Percentiles rank a stretch among this genome's conserved stretches.
These are phyloP conservation scores for Climacium dendroides DNA, from an alignment of 225 moss, liverwort and hornwort species.

Conservation along the genomic window DNA sequence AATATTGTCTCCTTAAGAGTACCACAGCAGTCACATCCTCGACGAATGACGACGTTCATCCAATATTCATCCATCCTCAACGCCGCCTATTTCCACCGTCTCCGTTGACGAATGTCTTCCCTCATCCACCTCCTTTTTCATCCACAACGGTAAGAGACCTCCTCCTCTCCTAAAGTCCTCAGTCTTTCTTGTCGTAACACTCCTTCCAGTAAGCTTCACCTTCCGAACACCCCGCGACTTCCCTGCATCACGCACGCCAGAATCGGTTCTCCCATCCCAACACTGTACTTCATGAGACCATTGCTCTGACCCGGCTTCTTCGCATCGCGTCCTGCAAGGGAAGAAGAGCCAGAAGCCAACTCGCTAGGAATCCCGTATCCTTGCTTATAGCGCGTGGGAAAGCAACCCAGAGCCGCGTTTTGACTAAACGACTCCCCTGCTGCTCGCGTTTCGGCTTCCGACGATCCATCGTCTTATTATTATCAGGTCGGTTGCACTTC, in stretches of 20 bases:
- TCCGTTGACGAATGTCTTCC: neutral
- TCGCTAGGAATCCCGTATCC: neutral
- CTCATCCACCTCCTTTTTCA: neutral
- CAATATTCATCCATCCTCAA: neutral
- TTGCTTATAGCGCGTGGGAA: neutral
- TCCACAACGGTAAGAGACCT: neutral
- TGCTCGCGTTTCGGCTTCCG: neutral
- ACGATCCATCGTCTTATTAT: neutral
- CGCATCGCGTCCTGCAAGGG: neutral
- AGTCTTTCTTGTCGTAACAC: neutral
- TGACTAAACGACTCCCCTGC: neutral
- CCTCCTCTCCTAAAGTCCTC: neutral
- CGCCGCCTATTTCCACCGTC: too few species aligned
- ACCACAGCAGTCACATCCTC: too few species aligned
- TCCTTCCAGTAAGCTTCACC: neutral
- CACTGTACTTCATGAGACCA: neutral
- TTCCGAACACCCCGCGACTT: neutral
- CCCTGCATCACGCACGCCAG: neutral
- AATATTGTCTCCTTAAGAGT: too few species aligned
- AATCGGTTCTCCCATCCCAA: neutral
- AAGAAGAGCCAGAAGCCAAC: neutral
- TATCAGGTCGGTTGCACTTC: neutral
- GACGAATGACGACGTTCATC: neutral
- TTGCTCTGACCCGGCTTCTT: neutral
- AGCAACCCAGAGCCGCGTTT: neutral